Base-by-base conservation (phyloP, 768 basidiomycete genomes). In the Termitomyces sp. region DNA sequence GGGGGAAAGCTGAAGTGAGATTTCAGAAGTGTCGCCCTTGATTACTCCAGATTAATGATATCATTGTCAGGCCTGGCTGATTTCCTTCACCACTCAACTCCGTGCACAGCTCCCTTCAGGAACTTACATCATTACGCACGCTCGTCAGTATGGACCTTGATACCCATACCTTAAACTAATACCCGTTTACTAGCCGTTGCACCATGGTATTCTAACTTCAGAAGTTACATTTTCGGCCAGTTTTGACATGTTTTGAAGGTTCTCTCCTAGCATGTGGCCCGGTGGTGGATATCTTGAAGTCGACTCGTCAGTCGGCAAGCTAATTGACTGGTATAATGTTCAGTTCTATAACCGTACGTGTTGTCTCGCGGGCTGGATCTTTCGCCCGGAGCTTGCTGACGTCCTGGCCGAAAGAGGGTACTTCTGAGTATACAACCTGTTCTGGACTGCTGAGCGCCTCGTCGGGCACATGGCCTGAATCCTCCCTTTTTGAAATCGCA, bases 251-350 rank as follows among this genome's bases (percentile, higher is more conserved):
- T 34, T 32, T 59, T 50, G 16, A 35, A 79, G 78, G 78, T 82
- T 79, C 59, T 69, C 76, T 25, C 75, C 75, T 11, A 68, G 57
- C 37, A 65, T 57, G 47, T 81, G 71, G 70, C 69, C 69, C 17
- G 77, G 74, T 25, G 84, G 84, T 27, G 86, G 78, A 12, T 87
- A 87, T 63, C 70, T 82, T 27, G 75, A 73, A 52, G 78, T 89
- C 19, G 74, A 87, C 65, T 52, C 73, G 45, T 61, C 69, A 5
- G 82, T 84, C 17, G 86, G 86, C 6, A 71, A 66, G 59, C 67
- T 80, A 21, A 88, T 88, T 63, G 86, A 88, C 67, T 89, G 84
- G 80, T 85, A 81, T 63, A 81, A 82, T 57, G 62, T 78, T 49
- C 76, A 84, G 71, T 78, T 78, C 62, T 79, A 80, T 56, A 78